phyloP scores from a whole-genome alignment of 192 early-diverging fungal genomes.

The Rhizophagus sp. region DNA sequence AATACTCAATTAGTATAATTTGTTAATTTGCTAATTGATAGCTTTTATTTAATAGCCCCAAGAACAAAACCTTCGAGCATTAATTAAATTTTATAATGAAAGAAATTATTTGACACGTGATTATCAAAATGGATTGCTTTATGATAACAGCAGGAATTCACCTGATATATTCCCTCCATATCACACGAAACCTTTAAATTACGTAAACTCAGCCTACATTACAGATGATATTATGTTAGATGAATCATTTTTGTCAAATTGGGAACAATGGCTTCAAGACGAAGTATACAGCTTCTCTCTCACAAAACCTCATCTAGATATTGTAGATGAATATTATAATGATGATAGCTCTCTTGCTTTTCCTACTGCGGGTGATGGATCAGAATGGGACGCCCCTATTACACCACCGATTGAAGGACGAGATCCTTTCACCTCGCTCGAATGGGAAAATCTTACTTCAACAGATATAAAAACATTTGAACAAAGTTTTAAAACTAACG shows the following conservation, averaged over 20 bases:
- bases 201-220: conserved; percentile 34
- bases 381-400: conserved; percentile 45
- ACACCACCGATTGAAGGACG: conserved; percentile 38
- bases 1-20: neutral
- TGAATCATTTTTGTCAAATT: conserved; percentile 60
- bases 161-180: conserved; percentile 27
- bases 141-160: conserved; percentile 12
- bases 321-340: conserved; percentile 41
- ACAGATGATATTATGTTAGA: conserved; percentile 55
- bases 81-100: conserved; percentile 65
- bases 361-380: conserved; percentile 35
- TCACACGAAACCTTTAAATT: conserved; percentile 13
- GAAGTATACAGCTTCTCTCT: conserved; percentile 48
- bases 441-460: conserved; percentile 10
- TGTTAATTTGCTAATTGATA: conserved; percentile 13
- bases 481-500: neutral
- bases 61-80: conserved; percentile 64
- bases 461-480: neutral
- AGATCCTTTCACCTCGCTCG: conserved; percentile 22
- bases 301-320: conserved; percentile 14
- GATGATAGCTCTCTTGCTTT: conserved; percentile 28
- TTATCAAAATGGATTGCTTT: conserved; percentile 30
- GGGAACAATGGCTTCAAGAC: conserved; percentile 66
- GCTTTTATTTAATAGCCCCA: conserved; percentile 43
- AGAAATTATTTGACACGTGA: conserved; percentile 43